These are phyloP conservation scores for Aotearoamyces nothofagi DNA, from an alignment of 2,329 filamentous ascomycete genomes.

Conservation along the genomic window DNA sequence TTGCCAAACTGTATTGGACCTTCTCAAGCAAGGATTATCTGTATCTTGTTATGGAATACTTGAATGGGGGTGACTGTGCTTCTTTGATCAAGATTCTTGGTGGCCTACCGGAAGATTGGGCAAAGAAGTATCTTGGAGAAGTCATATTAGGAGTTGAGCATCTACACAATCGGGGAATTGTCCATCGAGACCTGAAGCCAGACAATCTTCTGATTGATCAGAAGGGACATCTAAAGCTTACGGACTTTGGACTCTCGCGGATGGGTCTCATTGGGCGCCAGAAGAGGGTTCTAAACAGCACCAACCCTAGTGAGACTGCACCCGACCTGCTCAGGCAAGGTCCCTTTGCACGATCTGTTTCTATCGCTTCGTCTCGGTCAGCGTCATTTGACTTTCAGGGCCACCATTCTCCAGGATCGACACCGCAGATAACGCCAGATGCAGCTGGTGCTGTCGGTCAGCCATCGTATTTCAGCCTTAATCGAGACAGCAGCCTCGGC, in stretches of 20 bases:
- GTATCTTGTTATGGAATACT: slow-evolving; percentile 97
- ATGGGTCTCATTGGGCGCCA: slow-evolving; percentile 96
- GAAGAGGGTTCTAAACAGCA: slow-evolving; percentile 74
- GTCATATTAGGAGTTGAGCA: slow-evolving; percentile 96
- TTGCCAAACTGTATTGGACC: slow-evolving; percentile 98
- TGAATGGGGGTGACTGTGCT: slow-evolving; percentile 94
- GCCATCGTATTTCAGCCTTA: slow-evolving; percentile 85
- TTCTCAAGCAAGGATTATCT: slow-evolving; percentile 99
- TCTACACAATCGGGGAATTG: slow-evolving; percentile 83
- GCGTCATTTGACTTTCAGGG: slow-evolving; percentile 84
- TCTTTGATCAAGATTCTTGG: slow-evolving; percentile 91
- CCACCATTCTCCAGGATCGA: slow-evolving; percentile 65
- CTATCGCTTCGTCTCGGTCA: slow-evolving; percentile 79
- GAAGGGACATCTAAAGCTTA: slow-evolving; percentile 90
- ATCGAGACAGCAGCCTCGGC: slow-evolving; percentile 36
- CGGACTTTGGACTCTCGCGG: slow-evolving; percentile 90
- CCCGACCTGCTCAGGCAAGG: slow-evolving; percentile 88
- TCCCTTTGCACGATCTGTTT: slow-evolving; percentile 73
- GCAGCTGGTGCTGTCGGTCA: slow-evolving; percentile 52
- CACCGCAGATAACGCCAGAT: slow-evolving; percentile 76
- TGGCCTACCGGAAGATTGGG: slow-evolving; percentile 90
- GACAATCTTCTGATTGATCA: slow-evolving; percentile 96
- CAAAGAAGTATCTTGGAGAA: slow-evolving; percentile 92
- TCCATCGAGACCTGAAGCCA: slow-evolving; percentile 92
- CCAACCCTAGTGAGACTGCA: slow-evolving; percentile 58